These are phyloP conservation scores for Aspergillus arachidicola DNA, from an alignment of 2,329 filamentous ascomycete genomes.

Conservation along the genomic window DNA sequence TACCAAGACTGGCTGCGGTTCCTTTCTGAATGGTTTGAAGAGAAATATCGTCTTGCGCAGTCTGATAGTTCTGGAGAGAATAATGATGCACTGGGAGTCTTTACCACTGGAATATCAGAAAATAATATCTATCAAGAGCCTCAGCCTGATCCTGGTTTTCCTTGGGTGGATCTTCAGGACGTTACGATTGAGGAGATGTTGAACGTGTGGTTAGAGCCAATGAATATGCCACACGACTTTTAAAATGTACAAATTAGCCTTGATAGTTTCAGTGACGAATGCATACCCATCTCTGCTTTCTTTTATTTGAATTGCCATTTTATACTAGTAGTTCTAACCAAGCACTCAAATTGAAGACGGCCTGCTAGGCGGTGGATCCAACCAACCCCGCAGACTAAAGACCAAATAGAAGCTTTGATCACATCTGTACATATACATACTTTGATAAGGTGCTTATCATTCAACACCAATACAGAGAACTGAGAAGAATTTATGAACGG, in stretches of 20 bases:
- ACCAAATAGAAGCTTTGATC: background rate
- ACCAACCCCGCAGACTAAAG: background rate
- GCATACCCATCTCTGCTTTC: background rate
- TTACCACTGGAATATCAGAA: background rate
- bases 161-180: conserved; percentile 4
- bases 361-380: background rate
- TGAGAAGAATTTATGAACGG: background rate
- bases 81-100: background rate
- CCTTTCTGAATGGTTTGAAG: background rate
- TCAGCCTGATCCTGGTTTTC: conserved; percentile 3
- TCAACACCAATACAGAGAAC: background rate
- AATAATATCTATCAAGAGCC: background rate
- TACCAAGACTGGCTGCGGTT: background rate
- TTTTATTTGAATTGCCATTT: background rate
- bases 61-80: background rate
- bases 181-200: conserved; percentile 6
- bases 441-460: background rate
- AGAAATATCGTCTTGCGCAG: background rate
- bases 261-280: background rate
- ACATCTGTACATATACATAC: background rate
- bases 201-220: conserved; percentile 1
- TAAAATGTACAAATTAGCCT: background rate
- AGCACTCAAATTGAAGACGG: background rate
- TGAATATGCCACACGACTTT: background rate
- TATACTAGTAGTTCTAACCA: background rate